Evolutionary conservation across 1,284 basidiomycete genomes (phyloP).

Genomic region (Wolfiporia cocos): DNA sequence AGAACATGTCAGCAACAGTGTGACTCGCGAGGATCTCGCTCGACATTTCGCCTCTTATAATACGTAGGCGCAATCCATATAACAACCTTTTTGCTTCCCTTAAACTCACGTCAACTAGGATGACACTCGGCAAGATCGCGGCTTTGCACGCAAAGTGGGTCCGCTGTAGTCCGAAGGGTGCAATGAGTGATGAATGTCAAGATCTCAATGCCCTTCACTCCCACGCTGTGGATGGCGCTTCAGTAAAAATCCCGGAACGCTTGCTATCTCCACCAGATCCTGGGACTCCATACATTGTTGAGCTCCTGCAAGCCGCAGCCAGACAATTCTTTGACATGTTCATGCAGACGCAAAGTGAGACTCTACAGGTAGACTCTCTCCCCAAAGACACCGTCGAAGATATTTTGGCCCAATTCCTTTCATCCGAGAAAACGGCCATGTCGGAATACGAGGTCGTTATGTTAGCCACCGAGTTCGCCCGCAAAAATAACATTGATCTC

Average conservation of each 20-base stretch:
- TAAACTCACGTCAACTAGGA: constrained; percentile 9
- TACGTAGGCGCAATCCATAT: constrained; percentile 32
- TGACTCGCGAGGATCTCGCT: constrained; percentile 50
- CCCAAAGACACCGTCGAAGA: constrained; percentile 30
- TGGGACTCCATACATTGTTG: constrained; percentile 38
- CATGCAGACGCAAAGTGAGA: constrained; percentile 8
- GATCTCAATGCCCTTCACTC: constrained; percentile 65
- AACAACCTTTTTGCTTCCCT: not conserved
- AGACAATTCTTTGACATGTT: constrained; percentile 40
- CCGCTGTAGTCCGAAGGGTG: constrained; percentile 45
- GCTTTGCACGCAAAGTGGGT: constrained; percentile 56
- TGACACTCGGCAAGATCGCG: constrained; percentile 42
- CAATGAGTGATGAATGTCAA: constrained; percentile 56
- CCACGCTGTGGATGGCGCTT: constrained; percentile 58
- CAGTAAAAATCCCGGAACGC: constrained; percentile 50
- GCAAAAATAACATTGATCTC: constrained; percentile 38
- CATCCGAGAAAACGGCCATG: constrained; percentile 41
- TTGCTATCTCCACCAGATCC: constrained; percentile 38
- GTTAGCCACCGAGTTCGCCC: constrained; percentile 39
- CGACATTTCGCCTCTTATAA: constrained; percentile 61
- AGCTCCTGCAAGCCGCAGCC: constrained; percentile 42
- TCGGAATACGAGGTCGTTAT: constrained; percentile 56
- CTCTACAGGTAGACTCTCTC: constrained; percentile 1
- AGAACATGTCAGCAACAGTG: constrained; percentile 37
- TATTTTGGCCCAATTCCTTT: constrained; percentile 38